Percentiles rank a stretch among this genome's conserved stretches.
Conservation (phyloP, 805 yeast genomes). For the Pichia exigua region DNA sequence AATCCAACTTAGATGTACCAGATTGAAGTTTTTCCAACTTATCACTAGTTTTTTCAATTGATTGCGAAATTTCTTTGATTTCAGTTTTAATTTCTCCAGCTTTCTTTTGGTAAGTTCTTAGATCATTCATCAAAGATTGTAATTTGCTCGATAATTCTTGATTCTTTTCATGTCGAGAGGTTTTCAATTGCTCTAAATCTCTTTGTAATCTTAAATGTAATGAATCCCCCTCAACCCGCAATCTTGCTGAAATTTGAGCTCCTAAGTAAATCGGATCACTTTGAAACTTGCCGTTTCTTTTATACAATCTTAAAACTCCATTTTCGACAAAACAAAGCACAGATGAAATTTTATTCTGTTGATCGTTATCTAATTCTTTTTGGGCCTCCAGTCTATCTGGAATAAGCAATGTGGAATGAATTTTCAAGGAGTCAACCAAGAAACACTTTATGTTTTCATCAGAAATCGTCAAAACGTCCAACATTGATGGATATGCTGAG, state of each 20-base stretch:
- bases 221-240: constrained; percentile 21
- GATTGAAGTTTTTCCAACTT: constrained; percentile 39
- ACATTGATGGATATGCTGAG: constrained; percentile 36
- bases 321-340: constrained; percentile 21
- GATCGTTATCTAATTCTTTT: constrained; percentile 28
- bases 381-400: constrained; percentile 47
- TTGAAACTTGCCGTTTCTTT: constrained; percentile 23
- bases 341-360: constrained; percentile 19
- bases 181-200: constrained; percentile 9
- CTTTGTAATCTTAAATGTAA: constrained; percentile 11
- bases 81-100: constrained; percentile 4
- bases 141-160: constrained; percentile 1
- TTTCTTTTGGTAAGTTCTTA: constrained; percentile 6
- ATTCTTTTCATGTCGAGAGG: neutral
- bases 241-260: constrained; percentile 13
- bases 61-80: constrained; percentile 10
- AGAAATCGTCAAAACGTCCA: constrained; percentile 53
- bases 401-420: constrained; percentile 53
- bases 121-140: constrained; percentile 16
- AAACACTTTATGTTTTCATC: constrained; percentile 50
- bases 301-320: constrained; percentile 19
- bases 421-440: constrained; percentile 52
- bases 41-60: constrained; percentile 29
- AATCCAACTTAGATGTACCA: constrained; percentile 30
- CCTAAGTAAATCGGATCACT: constrained; percentile 23